A percentile compares a stretch with the other conserved stretches of the same genome.
Conservation (phyloP, 345 rosid species). For the Angophora floribunda region DNA sequence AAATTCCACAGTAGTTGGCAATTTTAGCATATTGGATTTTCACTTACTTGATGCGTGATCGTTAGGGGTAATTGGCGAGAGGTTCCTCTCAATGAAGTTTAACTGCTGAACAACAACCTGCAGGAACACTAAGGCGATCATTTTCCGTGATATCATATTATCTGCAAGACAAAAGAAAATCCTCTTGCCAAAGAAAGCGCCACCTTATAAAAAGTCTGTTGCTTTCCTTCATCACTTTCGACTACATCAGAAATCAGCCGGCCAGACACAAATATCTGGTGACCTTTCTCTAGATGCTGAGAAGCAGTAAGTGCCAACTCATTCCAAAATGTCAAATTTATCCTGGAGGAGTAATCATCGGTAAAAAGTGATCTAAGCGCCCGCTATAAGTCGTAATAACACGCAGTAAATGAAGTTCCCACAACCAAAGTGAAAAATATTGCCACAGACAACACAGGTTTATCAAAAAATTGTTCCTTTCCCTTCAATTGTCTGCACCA, state of each 20-base stretch:
- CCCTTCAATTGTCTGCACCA: neutral
- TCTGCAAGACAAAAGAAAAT: neutral
- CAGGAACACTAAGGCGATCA: neutral
- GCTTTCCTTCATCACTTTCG: conserved; percentile 43
- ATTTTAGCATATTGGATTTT: neutral
- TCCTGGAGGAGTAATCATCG: conserved; percentile 18
- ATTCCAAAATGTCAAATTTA: conserved; percentile 60
- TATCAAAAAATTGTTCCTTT: neutral
- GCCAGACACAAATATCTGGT: conserved; percentile 53
- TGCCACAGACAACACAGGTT: neutral
- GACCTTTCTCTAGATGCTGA: conserved; percentile 48
- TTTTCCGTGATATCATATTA: neutral
- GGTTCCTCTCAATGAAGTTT: conserved; percentile 38
- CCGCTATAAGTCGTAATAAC: neutral
- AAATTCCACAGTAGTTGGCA: neutral
- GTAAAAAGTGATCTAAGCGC: neutral
- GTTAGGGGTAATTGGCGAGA: conserved; percentile 3
- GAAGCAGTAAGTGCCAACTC: conserved; percentile 45
- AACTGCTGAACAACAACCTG: conserved; percentile 59
- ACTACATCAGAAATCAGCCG: conserved; percentile 42
- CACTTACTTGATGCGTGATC: conserved; percentile 22
- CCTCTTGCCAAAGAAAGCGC: neutral
- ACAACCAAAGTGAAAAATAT: neutral
- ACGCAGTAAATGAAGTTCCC: neutral
- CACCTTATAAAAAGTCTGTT: conserved; percentile 52